Evolutionary conservation across 2,329 filamentous ascomycete genomes (phyloP).

Genomic region (Pseudogymnoascus sp.): DNA sequence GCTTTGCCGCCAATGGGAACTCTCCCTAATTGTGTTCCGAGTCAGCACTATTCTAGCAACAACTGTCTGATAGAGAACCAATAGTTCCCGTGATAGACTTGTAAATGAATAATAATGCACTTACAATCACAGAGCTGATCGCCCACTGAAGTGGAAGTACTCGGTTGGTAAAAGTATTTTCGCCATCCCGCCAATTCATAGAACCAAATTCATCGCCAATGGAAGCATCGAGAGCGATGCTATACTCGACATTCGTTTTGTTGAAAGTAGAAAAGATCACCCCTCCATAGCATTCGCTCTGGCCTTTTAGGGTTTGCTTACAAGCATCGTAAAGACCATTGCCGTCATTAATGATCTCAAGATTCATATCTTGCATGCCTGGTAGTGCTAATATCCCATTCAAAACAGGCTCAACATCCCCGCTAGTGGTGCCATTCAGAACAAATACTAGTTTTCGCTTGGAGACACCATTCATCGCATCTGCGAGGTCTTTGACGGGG

Average conservation of each 20-base stretch:
- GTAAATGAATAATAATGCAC: neutral
- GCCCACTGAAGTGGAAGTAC: conserved; percentile 22
- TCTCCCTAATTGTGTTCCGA: conserved; percentile 9
- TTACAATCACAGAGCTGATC: conserved; percentile 18
- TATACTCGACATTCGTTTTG: conserved; percentile 22
- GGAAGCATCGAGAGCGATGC: conserved; percentile 18
- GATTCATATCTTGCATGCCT: conserved; percentile 15
- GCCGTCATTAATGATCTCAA: conserved; percentile 14
- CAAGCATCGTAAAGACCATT: conserved; percentile 22
- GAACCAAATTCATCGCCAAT: neutral
- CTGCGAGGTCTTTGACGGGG: conserved; percentile 17
- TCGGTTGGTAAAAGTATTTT: conserved; percentile 12
- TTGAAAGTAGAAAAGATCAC: conserved; percentile 21
- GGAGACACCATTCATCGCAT: conserved; percentile 15
- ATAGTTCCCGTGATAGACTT: neutral
- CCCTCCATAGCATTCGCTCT: conserved; percentile 23
- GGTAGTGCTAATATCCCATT: conserved; percentile 15
- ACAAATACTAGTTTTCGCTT: conserved; percentile 21
- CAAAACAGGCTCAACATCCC: conserved; percentile 18
- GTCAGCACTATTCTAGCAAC: neutral
- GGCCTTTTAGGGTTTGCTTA: conserved; percentile 17
- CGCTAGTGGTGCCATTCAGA: conserved; percentile 18
- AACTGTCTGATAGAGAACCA: neutral
- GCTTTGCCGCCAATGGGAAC: conserved; percentile 16
- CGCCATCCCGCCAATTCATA: conserved; percentile 12